phyloP scores from a whole-genome alignment of 768 basidiomycete species.

The Mrakia hoshinonis region DNA sequence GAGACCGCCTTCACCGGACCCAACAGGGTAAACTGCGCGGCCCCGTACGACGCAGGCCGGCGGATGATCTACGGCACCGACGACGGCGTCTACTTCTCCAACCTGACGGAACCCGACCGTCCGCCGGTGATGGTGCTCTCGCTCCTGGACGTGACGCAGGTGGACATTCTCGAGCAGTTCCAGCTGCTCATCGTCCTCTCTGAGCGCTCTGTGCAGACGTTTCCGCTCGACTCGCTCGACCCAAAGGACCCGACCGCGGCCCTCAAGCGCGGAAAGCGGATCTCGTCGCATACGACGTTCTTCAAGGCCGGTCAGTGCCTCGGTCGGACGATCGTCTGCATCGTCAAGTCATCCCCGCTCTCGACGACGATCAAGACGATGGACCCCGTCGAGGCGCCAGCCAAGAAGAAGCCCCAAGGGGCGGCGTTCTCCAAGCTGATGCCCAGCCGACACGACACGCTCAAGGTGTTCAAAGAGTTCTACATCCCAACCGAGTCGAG shows the following conservation, averaged over 20 bases:
- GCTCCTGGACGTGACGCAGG: slow-evolving; percentile 79
- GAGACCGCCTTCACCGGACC: slow-evolving; percentile 78
- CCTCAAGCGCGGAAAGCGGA: slow-evolving; percentile 84
- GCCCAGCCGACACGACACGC: slow-evolving; percentile 77
- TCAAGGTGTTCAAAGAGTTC: slow-evolving; percentile 91
- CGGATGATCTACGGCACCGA: slow-evolving; percentile 90
- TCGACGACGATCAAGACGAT: slow-evolving; percentile 96
- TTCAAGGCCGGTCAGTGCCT: slow-evolving; percentile 95
- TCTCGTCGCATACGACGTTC: slow-evolving; percentile 92
- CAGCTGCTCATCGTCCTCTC: slow-evolving; percentile 95
- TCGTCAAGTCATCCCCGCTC: slow-evolving; percentile 88
- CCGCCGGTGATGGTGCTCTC: slow-evolving; percentile 77
- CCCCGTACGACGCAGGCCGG: slow-evolving; percentile 69
- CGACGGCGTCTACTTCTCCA: slow-evolving; percentile 91
- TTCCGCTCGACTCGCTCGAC: slow-evolving; percentile 86
- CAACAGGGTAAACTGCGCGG: slow-evolving; percentile 88
- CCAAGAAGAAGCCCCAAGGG: slow-evolving; percentile 41
- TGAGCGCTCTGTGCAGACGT: slow-evolving; percentile 95
- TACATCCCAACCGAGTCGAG: slow-evolving; percentile 96
- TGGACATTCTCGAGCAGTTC: slow-evolving; percentile 93
- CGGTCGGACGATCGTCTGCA: slow-evolving; percentile 82
- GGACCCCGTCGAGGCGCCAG: slow-evolving; percentile 84
- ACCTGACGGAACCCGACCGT: slow-evolving; percentile 55
- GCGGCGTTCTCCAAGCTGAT: slow-evolving; percentile 78
- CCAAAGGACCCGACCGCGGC: slow-evolving; percentile 82